Evolutionary conservation across 345 rosid species (phyloP).

Genomic region (Brassica juncea): DNA sequence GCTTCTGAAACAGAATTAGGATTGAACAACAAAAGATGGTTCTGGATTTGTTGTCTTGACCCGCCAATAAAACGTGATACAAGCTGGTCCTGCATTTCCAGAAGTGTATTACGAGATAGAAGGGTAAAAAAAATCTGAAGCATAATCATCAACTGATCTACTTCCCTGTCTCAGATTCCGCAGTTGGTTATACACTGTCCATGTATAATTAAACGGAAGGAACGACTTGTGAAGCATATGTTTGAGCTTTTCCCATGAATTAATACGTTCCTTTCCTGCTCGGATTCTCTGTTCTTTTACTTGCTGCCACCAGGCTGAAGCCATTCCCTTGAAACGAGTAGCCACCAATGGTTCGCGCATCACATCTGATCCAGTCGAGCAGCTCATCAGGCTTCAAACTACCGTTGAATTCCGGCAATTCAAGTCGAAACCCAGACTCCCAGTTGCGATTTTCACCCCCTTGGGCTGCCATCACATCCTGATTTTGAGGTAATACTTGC

Average conservation of each 20-base stretch:
- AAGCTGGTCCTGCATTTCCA: background rate
- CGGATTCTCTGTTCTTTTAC: too few species aligned
- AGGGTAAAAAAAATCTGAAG: background rate
- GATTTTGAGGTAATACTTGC: too few species aligned
- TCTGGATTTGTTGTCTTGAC: too few species aligned
- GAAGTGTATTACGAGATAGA: too few species aligned
- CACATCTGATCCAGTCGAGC: background rate
- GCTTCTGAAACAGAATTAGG: too few species aligned
- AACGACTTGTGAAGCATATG: background rate
- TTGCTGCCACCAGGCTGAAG: too few species aligned
- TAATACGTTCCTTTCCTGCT: too few species aligned
- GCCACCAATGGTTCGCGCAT: background rate
- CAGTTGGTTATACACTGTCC: background rate
- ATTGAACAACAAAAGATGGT: too few species aligned
- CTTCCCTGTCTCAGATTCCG: background rate
- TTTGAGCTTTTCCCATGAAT: background rate
- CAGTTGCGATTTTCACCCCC: background rate
- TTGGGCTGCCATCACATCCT: background rate
- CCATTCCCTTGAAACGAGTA: too few species aligned
- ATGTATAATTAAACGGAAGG: background rate
- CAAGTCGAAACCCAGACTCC: background rate
- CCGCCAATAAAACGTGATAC: background rate
- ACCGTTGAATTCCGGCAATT: background rate
- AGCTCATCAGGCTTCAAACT: background rate
- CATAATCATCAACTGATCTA: background rate